Percentiles rank a stretch among this genome's conserved stretches.
Conservation (phyloP, 768 basidiomycete species). For the Mycena epipterygia region DNA sequence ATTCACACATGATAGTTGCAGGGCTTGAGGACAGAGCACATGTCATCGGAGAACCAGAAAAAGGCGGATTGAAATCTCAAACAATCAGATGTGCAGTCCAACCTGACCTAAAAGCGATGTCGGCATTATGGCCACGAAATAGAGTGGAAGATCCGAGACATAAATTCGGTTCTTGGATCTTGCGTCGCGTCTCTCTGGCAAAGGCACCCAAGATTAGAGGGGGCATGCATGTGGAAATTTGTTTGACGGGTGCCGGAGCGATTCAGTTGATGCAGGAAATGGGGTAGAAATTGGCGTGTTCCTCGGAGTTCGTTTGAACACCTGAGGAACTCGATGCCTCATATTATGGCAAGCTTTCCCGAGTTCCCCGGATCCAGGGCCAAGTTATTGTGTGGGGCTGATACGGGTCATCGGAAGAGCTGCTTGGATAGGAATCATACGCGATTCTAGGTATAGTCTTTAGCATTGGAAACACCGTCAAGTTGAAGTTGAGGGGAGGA, state of each 20-base stretch:
- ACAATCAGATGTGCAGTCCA: neutral
- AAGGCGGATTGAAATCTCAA: neutral
- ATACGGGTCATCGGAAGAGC: no score
- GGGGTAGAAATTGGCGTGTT: neutral
- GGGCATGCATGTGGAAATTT: neutral
- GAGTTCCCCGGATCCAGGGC: no score
- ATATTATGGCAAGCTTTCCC: no score
- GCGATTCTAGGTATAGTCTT: no score
- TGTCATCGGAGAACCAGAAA: neutral
- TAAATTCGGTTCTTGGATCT: neutral
- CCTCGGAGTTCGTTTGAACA: neutral
- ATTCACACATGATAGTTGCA: conserved; percentile 11
- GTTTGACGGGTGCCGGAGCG: no score
- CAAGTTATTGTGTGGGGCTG: no score
- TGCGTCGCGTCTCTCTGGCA: neutral
- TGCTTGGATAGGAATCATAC: no score
- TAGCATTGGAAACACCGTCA: no score
- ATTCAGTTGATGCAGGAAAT: neutral
- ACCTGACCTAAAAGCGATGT: neutral
- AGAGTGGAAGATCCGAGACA: conserved; percentile 12
- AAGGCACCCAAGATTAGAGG: neutral
- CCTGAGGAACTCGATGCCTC: no score
- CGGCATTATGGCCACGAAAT: neutral
- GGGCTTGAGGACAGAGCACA: neutral
- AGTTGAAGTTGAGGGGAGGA: no score